Evolutionary conservation across 2,329 filamentous ascomycete species (phyloP), one percentile per base, ranked within the genome.

Genomic region (Ascochyta clinopodiicola): DNA sequence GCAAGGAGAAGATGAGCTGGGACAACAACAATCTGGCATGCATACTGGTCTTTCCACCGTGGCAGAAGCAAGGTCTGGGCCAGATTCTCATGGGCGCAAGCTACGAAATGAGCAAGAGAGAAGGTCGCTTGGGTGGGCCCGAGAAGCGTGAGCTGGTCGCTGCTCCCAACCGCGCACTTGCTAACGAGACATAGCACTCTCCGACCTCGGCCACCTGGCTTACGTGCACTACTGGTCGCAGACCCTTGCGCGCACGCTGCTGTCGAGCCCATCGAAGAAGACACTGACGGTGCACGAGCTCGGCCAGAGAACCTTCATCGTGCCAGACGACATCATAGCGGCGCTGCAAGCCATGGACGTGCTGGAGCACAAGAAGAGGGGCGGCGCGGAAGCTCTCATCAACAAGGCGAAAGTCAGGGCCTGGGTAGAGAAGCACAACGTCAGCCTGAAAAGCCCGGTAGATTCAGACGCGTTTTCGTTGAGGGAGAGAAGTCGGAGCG

Each of bases 1-100:
- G 91, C 61, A 98, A 99, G 74, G 95, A 99, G 76, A 98, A 98
- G 75, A 90, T 97, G 82, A 96, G 92, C 3, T 99, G 95, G 94
- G 95, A 99, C 70, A 93, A 94, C 69, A 98, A 99, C 76, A 99
- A 98, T 64, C 83, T 99, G 5, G 95, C 95, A 1, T 99, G 95
- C 73, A 99, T 99, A 65, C 82, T 98, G 6, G 85, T 98, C 15
- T 98, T 98, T 70, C 95, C 95, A 1, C 95, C 95, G 0, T 98
- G 94, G 87, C 94, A 98, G 76, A 88, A 90, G 60, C 92, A 92
- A 62, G 92, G 94, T 1, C 83, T 98, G 0, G 95, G 95, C 0
- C 87, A 91, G 46, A 79, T 98, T 45, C 82, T 99, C 29, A 98
- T 99, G 86, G 92, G 91, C 5, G 86, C 95, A 2, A 96, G 91